Evolutionary conservation across 441 rosid genomes (phyloP), one percentile per base, ranked within the genome.

Genomic region (Eruca vesicaria): DNA sequence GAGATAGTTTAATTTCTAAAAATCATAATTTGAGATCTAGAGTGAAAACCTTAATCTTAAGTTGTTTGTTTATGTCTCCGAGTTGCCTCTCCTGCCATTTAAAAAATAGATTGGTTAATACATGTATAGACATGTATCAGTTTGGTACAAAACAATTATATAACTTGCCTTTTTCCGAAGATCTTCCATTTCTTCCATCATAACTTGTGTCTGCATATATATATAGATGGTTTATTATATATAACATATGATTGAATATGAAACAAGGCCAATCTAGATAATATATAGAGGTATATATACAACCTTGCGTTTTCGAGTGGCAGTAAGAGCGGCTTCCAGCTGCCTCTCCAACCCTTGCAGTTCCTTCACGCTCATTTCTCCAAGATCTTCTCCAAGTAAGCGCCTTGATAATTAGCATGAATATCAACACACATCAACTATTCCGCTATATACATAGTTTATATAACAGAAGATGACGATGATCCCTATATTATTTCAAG

Each of bases 371-470:
- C 74, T 90, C 75, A 92, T 69, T 5, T 90, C 88, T 55, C 90
- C 94, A 59, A 92, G 91, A 82, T 90, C 90, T 78, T 90, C 96
- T 74, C 97, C 97, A 56, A 90, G 96, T 86, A 92, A 85, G 80
- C 87, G 87, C 90, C 97, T 92, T 65, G 6, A 16, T 57, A 7
- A 56, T 62, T 69, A 63, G 55, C 66, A 52, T 20, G 28, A 59
- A 43, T 43, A 36, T 18, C 60, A 52, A 65, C 45, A 70, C 19
- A 57, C 33, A 36, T 19, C 8, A 45, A 61, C 4, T 53, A 55
- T 62, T 5, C 23, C 32, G 38, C 53, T 52, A 33, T 19, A 33
- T 5, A 33, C 7, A 31, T 31, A 18, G 36, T 14, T 18, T 19
- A 14, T 6, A 72, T 18, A 53, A 29, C 1, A 41, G 28, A 57